Evolutionary conservation across 2,329 filamentous ascomycete genomes (phyloP).

Genomic region (Colletotrichum zoysiae): DNA sequence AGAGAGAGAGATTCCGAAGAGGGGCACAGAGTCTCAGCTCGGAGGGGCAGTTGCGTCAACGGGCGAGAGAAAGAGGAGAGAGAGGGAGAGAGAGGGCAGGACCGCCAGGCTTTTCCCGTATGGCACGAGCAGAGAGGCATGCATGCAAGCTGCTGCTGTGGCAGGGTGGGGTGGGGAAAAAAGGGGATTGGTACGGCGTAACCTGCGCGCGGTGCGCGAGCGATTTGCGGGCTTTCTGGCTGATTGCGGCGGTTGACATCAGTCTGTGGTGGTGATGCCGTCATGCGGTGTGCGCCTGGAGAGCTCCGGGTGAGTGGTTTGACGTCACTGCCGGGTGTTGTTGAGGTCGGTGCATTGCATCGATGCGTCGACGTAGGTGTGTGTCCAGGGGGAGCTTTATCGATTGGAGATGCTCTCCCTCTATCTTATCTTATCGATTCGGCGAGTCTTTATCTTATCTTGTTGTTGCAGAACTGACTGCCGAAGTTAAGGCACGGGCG

Average conservation of each 20-base stretch:
- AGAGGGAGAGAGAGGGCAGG: not conserved
- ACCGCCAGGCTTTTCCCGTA: not conserved
- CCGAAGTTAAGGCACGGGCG: not conserved
- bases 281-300: conserved; percentile 23
- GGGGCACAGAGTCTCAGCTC: conserved; percentile 8
- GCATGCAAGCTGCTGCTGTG: not conserved
- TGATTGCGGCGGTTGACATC: conserved; percentile 40
- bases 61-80: not conserved
- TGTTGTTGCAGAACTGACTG: not conserved
- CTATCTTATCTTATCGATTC: too few species aligned
- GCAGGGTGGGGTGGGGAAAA: not conserved
- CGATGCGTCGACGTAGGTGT: not conserved
- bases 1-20: conserved; percentile 4
- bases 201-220: not conserved
- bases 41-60: conserved; percentile 39
- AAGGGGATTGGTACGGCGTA: not conserved
- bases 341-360: not conserved
- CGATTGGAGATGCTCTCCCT: not conserved
- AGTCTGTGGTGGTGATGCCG: conserved; percentile 38
- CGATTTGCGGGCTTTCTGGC: conserved; percentile 1
- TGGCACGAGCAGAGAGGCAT: not conserved
- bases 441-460: too few species aligned
- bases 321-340: conserved; percentile 33
- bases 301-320: conserved; percentile 20
- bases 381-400: conserved; percentile 7